Conservation (phyloP, 176 grass and related monocot genomes). For the Phoenix roebelenii region DNA sequence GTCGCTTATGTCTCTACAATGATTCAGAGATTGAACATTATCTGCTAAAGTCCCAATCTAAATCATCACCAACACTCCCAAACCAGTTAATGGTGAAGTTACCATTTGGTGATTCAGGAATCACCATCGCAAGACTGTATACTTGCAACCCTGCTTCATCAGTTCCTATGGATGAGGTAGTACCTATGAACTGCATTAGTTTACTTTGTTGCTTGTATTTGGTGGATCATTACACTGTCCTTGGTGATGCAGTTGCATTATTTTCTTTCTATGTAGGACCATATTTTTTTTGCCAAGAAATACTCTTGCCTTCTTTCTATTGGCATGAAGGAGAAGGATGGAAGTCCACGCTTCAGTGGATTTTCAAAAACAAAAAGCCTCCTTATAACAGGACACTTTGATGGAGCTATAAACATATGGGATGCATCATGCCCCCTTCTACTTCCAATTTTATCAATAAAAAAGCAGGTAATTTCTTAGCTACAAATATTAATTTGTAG, state of each 20-base stretch:
- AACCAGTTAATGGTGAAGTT: constrained; percentile 50
- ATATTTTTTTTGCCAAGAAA: constrained; percentile 50
- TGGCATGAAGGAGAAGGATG: constrained; percentile 53
- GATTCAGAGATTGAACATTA: constrained; percentile 80
- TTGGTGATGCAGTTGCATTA: constrained; percentile 17
- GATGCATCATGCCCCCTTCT: constrained; percentile 85
- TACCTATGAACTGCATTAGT: constrained; percentile 26
- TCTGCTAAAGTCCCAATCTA: constrained; percentile 66
- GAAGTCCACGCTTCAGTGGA: constrained; percentile 32
- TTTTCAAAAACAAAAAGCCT: constrained; percentile 65
- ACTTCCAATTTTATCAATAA: constrained; percentile 64
- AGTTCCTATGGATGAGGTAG: constrained; percentile 45
- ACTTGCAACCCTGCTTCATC: constrained; percentile 30
- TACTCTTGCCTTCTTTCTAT: constrained; percentile 58
- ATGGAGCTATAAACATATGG: constrained; percentile 93
- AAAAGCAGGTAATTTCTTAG: constrained; percentile 46
- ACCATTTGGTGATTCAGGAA: constrained; percentile 56
- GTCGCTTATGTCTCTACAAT: constrained; percentile 66
- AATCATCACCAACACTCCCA: constrained; percentile 60
- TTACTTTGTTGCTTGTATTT: not conserved
- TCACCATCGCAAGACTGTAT: constrained; percentile 56
- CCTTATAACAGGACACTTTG: constrained; percentile 77
- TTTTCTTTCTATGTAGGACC: constrained; percentile 34
- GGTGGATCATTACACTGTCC: constrained; percentile 19
- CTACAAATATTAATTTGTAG: too few relatives aligned